Conservation (phyloP, 2,329 filamentous ascomycete species). For the Clonostachys rhizophaga region DNA sequence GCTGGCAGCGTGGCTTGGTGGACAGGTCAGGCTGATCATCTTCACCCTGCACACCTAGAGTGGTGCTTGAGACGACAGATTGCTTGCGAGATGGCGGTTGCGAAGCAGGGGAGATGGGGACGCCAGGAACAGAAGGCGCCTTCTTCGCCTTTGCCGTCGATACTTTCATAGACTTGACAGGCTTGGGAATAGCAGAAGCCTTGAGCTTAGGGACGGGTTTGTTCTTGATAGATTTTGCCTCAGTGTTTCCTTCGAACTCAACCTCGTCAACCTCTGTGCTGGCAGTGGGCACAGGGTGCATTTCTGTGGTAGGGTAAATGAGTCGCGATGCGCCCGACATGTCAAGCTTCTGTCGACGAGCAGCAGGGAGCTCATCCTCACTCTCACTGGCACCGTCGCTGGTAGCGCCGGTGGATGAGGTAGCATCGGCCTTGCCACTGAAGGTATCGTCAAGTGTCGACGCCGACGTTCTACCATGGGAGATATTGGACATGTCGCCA, state of each 20-base stretch:
- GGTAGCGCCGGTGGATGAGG: slow-evolving; percentile 80
- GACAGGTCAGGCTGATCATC: slow-evolving; percentile 92
- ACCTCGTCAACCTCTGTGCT: slow-evolving; percentile 30
- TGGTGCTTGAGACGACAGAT: slow-evolving; percentile 58
- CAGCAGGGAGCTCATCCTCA: slow-evolving; percentile 54
- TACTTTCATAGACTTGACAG: slow-evolving; percentile 34
- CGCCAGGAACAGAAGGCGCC: slow-evolving; percentile 25
- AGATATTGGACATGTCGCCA: slow-evolving; percentile 85
- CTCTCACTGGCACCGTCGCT: slow-evolving; percentile 71
- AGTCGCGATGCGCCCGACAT: slow-evolving; percentile 33
- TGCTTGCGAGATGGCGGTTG: slow-evolving; percentile 72
- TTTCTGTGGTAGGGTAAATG: slow-evolving; percentile 45
- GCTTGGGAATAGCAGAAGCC: slow-evolving; percentile 21
- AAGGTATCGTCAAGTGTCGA: slow-evolving; percentile 92
- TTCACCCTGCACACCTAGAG: slow-evolving; percentile 54
- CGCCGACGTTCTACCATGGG: slow-evolving; percentile 86
- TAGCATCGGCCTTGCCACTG: slow-evolving; percentile 80
- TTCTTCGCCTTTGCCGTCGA: slow-evolving; percentile 47
- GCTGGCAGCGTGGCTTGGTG: slow-evolving; percentile 93
- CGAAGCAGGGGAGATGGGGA: slow-evolving; percentile 60
- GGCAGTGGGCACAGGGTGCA: slow-evolving; percentile 40
- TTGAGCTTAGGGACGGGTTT: slow-evolving; percentile 20
- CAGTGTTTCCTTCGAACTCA: slow-evolving; percentile 22
- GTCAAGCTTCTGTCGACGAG: slow-evolving; percentile 54
- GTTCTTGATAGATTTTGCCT: slow-evolving; percentile 25